A percentile compares a stretch with the other conserved stretches of the same genome.
These are phyloP conservation scores for Thielaviopsis punctulata DNA, from an alignment of 2,329 filamentous ascomycete genomes.

Conservation along the genomic window DNA sequence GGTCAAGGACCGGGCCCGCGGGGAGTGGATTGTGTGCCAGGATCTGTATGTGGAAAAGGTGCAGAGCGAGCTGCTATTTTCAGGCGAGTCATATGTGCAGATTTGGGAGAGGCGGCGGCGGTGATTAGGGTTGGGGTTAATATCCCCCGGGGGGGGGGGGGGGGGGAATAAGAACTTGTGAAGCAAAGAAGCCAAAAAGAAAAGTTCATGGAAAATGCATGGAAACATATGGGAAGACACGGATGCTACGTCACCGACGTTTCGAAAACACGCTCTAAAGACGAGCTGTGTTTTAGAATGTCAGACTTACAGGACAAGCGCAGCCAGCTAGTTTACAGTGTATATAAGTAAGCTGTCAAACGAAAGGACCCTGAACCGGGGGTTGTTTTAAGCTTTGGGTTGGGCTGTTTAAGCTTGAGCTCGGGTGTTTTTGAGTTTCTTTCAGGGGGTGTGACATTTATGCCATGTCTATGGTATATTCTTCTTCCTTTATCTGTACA, in stretches of 20 bases:
- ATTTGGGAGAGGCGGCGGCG: constrained; percentile 76
- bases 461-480: no score
- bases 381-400: no score
- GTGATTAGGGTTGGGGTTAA: not conserved
- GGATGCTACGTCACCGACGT: not conserved
- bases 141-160: not conserved
- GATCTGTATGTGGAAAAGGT: constrained; percentile 86
- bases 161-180: not conserved
- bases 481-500: no score
- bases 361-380: no score
- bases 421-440: not conserved
- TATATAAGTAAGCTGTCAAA: no score
- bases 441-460: no score
- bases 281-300: not conserved
- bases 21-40: constrained; percentile 86
- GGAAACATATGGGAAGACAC: not conserved
- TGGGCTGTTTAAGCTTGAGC: no score
- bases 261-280: not conserved
- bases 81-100: constrained; percentile 89
- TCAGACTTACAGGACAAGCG: no score
- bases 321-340: no score
- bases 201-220: not conserved
- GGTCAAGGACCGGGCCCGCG: constrained; percentile 60
- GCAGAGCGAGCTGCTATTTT: constrained; percentile 74
- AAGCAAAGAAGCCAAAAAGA: not conserved